Conservation (phyloP, 1,284 basidiomycete genomes). For the Prillingera fragicola region DNA sequence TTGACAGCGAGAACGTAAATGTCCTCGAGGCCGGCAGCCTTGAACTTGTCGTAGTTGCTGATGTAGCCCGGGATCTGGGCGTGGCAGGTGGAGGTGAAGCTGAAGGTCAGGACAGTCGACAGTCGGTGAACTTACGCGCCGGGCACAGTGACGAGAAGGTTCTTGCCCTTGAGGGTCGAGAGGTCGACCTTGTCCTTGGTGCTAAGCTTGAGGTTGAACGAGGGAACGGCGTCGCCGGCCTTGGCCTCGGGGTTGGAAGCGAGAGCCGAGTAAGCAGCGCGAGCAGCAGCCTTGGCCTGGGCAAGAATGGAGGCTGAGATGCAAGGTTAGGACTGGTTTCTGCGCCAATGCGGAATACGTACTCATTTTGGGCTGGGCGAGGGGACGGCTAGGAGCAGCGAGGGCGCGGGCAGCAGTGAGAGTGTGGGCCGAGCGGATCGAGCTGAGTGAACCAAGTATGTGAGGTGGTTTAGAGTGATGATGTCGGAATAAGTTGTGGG, state of each 20-base stretch:
- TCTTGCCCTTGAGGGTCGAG: constrained; percentile 58
- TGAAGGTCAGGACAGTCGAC: not conserved
- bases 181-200: constrained; percentile 55
- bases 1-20: constrained; percentile 67
- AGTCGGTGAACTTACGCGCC: constrained; percentile 27
- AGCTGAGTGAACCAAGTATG: too few species aligned
- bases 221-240: constrained; percentile 51
- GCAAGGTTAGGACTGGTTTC: not conserved
- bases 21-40: constrained; percentile 61
- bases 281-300: constrained; percentile 31
- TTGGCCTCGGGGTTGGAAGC: constrained; percentile 52
- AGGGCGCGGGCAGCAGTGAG: too few species aligned
- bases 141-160: constrained; percentile 58
- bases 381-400: not conserved
- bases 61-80: constrained; percentile 64
- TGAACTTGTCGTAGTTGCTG: constrained; percentile 58
- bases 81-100: constrained; percentile 57
- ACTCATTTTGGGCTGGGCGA: not conserved
- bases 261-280: constrained; percentile 53
- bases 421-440: too few species aligned
- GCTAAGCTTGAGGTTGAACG: constrained; percentile 58
- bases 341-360: not conserved
- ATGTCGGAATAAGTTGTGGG: too few species aligned
- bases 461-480: too few species aligned
- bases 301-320: not conserved